Base-by-base conservation (phyloP, 2,329 filamentous ascomycete genomes). In the Fusarium sp. region DNA sequence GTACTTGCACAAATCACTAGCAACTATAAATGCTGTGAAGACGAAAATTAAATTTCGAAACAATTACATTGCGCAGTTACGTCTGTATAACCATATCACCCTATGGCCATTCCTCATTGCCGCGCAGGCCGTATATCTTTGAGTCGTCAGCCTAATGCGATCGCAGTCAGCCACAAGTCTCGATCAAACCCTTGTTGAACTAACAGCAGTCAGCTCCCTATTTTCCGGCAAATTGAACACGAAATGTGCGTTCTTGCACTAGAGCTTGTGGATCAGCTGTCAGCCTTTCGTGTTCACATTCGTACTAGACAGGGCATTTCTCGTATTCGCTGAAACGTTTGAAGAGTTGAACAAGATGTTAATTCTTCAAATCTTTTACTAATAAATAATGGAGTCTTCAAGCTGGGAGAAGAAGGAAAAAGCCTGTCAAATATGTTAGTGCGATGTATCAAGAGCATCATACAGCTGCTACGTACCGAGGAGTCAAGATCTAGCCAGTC, bases 401-500 rank as follows among this genome's bases (percentile, higher is more conserved):
- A 62, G 60, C 11, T 62, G 58, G 5, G 57, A 62, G 17, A 61
- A 62, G 11, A 62, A 62, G 0, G 57, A 62, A 10, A 62, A 62
- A 5, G 58, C 60, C 60, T 62, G 13, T 3, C 3, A 6, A 14
- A 5, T 10, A 14, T 9, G 6, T 39, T 14, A 46, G 44, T 1
- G 0, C 5, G 2, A 7, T 14, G 5, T 13, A 2, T 5, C 0
- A 11, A 5, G 3, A 10, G 21, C 15, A 7, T 9, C 9, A 3
- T 5, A 7, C 1, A 3, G 5, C 5, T 11, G 1, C 7, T 10
- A 34, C 43, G 28, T 63, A 57, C 58, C 15, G 49, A 63, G 3
- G 63, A 67, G 21, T 67, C 58, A 0, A 67, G 52, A 10, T 67
- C 57, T 4, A 67, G 2, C 65, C 65, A 67, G 36, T 67, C 65